Conservation (phyloP, 202 grass and related monocot genomes). For the Eragrostis tef region DNA sequence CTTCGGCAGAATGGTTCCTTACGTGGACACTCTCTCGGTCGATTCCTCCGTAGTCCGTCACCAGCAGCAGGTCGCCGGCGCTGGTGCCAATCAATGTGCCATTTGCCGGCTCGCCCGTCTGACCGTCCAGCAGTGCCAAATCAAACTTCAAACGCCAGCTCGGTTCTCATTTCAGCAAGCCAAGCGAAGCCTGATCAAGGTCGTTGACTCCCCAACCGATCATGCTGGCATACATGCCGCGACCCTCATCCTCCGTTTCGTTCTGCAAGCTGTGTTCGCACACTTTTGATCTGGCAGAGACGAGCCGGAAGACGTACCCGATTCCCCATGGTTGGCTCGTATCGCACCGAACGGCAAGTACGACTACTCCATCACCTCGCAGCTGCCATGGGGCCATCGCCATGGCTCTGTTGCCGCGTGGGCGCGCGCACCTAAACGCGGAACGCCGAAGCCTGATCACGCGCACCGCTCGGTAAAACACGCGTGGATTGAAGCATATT, state of each 20-base stretch:
- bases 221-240: too few species aligned
- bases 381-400: neutral
- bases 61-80: neutral
- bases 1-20: neutral
- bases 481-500: neutral
- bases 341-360: conserved; percentile 49
- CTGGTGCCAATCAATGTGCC: too few species aligned
- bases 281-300: conserved; percentile 15
- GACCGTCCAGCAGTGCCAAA: neutral
- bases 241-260: neutral
- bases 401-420: neutral
- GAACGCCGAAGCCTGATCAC: neutral
- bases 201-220: neutral
- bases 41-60: too few species aligned
- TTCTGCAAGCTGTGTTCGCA: neutral
- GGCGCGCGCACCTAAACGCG: neutral
- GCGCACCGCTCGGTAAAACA: neutral
- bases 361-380: conserved; percentile 31
- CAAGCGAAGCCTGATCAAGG: neutral
- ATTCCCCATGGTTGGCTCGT: neutral
- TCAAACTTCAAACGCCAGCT: neutral
- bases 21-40: too few species aligned
- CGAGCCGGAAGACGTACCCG: neutral
- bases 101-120: neutral
- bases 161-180: neutral